Evolutionary conservation across 306 rosid species (phyloP).

Genomic region (Cucumis melo): DNA sequence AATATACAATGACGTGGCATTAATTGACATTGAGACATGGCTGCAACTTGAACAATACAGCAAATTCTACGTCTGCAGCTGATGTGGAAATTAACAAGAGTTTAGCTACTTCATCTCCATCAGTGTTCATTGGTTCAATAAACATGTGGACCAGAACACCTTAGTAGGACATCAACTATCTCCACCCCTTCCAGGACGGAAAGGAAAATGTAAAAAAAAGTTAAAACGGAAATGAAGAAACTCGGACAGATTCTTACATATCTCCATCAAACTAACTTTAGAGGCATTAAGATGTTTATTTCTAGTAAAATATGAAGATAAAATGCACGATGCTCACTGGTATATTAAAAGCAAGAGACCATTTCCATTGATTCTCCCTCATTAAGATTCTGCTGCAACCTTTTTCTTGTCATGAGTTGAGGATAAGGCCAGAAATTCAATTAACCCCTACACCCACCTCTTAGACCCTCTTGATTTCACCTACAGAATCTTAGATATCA

Average conservation of each 20-base stretch:
- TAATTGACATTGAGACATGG: neutral
- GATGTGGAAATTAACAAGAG: constrained; percentile 45
- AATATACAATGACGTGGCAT: neutral
- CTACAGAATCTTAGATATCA: constrained; percentile 11
- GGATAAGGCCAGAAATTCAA: constrained; percentile 9
- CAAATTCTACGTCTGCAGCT: constrained; percentile 14
- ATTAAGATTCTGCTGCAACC: constrained; percentile 2
- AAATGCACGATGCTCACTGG: constrained; percentile 4
- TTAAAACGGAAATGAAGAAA: neutral
- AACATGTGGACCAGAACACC: constrained; percentile 35
- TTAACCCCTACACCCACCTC: neutral
- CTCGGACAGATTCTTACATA: constrained; percentile 5
- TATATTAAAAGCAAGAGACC: constrained; percentile 8
- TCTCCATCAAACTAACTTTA: constrained; percentile 3
- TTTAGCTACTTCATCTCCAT: constrained; percentile 34
- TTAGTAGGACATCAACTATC: neutral
- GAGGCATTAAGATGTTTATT: constrained; percentile 1
- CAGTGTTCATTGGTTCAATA: constrained; percentile 30
- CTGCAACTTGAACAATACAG: neutral
- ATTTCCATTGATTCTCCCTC: constrained; percentile 10
- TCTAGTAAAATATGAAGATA: constrained; percentile 1
- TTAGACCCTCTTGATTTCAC: constrained; percentile 2
- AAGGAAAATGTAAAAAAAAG: neutral
- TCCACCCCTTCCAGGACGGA: constrained; percentile 1
- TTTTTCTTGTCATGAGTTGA: neutral